These are phyloP conservation scores for Antitrichia curtipendula DNA, from an alignment of 225 moss, liverwort and hornwort species.

Conservation along the genomic window DNA sequence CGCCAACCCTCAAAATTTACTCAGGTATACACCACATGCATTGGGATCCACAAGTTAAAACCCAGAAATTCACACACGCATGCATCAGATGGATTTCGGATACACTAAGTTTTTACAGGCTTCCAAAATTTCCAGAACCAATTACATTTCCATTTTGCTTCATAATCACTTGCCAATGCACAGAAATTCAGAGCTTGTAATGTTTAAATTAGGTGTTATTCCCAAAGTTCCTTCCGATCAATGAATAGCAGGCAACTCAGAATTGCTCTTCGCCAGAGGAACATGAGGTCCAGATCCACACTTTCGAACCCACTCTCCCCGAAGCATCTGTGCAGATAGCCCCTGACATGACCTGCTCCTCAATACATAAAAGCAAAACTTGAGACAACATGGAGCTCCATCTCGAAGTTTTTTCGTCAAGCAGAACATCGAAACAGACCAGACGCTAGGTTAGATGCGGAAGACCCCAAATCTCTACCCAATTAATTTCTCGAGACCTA, in stretches of 20 bases:
- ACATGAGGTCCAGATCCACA: not conserved
- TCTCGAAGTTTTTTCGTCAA: not conserved
- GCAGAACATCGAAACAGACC: not conserved
- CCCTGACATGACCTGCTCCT: too few species aligned
- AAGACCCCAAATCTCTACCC: too few species aligned
- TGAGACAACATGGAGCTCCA: not conserved
- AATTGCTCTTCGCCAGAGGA: not conserved
- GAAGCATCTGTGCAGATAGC: not conserved
- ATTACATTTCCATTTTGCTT: not conserved
- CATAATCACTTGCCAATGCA: not conserved
- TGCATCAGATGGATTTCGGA: too few species aligned
- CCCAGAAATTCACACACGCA: too few species aligned
- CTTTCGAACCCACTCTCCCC: too few species aligned
- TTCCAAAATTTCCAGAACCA: not conserved
- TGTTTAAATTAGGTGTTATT: not conserved
- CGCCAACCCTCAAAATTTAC: too few species aligned
- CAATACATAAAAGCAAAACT: too few species aligned
- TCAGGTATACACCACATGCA: not conserved
- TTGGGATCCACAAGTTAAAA: not conserved
- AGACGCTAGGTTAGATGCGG: not conserved
- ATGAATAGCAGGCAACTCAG: not conserved
- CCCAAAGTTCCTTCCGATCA: rapidly evolving
- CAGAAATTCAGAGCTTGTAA: too few species aligned
- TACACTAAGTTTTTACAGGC: not conserved
- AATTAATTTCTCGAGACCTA: too few species aligned